Percentiles rank a stretch among this genome's conserved stretches.
Conservation (phyloP, 495 filamentous ascomycete species). For the Tirmania nivea region DNA sequence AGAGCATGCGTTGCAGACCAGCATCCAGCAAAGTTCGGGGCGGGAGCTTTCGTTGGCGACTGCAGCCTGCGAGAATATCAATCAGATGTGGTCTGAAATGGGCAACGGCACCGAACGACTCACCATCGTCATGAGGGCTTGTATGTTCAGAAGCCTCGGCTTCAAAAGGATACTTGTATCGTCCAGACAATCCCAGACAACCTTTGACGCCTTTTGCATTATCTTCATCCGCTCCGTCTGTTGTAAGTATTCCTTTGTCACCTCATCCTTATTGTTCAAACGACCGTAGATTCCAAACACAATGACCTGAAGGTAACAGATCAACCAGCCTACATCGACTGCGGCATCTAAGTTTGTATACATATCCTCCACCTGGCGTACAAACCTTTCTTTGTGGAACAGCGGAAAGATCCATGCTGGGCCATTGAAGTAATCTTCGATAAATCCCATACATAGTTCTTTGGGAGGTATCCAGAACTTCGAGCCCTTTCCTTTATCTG, state of each 20-base stretch:
- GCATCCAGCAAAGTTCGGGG: conserved; percentile 16
- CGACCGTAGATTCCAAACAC: background rate
- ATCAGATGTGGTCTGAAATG: no score
- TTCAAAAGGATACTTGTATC: conserved; percentile 14
- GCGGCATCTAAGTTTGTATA: background rate
- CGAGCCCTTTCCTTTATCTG: background rate
- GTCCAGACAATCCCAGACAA: conserved; percentile 16
- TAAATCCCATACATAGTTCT: background rate
- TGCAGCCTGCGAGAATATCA: conserved; percentile 3
- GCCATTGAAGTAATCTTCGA: conserved; percentile 1
- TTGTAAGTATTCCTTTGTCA: background rate
- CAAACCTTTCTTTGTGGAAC: conserved; percentile 1
- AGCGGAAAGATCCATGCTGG: background rate
- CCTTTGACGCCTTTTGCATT: conserved; percentile 5
- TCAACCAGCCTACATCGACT: background rate
- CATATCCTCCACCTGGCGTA: background rate
- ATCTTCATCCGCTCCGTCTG: background rate
- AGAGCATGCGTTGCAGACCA: conserved; percentile 15
- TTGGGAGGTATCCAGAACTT: background rate
- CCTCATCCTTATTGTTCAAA: background rate
- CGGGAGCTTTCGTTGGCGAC: conserved; percentile 17
- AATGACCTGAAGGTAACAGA: background rate
- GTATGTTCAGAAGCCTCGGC: conserved; percentile 12
- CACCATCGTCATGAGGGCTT: conserved; percentile 5
- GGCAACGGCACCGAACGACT: no score